These are phyloP conservation scores for Dictyostelium discoideum DNA, from an alignment of 78 protist species.

Conservation along the genomic window DNA sequence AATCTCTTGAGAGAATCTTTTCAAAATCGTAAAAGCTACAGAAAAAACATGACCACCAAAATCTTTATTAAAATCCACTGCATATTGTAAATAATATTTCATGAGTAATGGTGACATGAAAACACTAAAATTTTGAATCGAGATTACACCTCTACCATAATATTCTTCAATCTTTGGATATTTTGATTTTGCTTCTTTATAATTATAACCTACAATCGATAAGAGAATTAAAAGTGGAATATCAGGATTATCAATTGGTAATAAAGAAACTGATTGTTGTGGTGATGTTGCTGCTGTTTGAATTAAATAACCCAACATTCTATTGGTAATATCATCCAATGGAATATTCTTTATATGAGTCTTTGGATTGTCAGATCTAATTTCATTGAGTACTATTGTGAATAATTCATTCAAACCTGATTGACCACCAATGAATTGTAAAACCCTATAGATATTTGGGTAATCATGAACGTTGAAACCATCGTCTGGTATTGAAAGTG, in stretches of 20 bases:
- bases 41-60: background rate
- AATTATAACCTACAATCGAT: background rate
- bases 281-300: background rate
- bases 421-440: constrained; percentile 13
- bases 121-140: background rate
- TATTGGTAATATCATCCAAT: background rate
- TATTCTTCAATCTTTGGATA: background rate
- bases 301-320: background rate
- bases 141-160: background rate
- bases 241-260: background rate
- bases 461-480: background rate
- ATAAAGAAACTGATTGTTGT: background rate
- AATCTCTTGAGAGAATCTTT: background rate
- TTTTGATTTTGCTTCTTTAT: background rate
- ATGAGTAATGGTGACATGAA: background rate
- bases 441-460: background rate
- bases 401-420: background rate
- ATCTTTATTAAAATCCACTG: background rate
- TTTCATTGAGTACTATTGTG: background rate
- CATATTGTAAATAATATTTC: background rate
- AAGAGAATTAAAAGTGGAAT: background rate
- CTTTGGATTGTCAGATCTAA: background rate
- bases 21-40: background rate
- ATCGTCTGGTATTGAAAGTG: background rate
- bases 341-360: background rate